These are phyloP conservation scores for Populus ilicifolia DNA, from an alignment of 345 rosid species.

Conservation along the genomic window DNA sequence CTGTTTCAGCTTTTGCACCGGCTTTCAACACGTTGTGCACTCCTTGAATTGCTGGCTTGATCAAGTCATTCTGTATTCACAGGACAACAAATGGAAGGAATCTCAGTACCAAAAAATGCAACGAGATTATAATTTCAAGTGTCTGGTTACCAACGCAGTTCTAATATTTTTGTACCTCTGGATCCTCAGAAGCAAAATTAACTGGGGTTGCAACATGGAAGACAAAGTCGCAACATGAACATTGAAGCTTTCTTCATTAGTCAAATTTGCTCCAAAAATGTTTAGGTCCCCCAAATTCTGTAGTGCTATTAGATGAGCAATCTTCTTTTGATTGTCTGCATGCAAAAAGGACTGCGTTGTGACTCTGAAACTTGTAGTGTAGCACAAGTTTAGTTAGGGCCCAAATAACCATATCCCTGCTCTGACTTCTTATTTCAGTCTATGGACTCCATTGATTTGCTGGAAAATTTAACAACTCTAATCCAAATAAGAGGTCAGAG, in stretches of 20 bases:
- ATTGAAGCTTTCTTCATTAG: constrained; percentile 58
- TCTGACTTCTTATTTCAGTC: background rate
- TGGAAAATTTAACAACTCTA: background rate
- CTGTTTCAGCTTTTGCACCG: constrained; percentile 53
- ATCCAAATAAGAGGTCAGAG: no score
- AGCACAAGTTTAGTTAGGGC: no score
- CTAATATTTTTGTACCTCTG: constrained; percentile 47
- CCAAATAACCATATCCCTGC: background rate
- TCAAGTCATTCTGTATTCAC: no score
- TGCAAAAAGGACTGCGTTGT: background rate
- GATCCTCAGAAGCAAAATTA: constrained; percentile 74
- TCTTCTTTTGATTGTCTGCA: constrained; percentile 62
- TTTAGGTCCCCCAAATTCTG: constrained; percentile 60
- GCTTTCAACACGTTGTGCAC: constrained; percentile 71
- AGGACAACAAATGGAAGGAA: background rate
- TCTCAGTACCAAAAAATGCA: background rate
- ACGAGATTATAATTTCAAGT: background rate
- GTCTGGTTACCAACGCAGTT: background rate
- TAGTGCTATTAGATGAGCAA: constrained; percentile 46
- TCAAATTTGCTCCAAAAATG: constrained; percentile 65
- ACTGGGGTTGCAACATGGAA: constrained; percentile 95
- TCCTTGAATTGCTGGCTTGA: constrained; percentile 77
- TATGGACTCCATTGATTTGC: background rate
- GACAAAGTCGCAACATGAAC: constrained; percentile 58
- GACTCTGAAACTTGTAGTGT: background rate